Conservation (phyloP, 176 grass and related monocot genomes). For the Bromus sterilis region DNA sequence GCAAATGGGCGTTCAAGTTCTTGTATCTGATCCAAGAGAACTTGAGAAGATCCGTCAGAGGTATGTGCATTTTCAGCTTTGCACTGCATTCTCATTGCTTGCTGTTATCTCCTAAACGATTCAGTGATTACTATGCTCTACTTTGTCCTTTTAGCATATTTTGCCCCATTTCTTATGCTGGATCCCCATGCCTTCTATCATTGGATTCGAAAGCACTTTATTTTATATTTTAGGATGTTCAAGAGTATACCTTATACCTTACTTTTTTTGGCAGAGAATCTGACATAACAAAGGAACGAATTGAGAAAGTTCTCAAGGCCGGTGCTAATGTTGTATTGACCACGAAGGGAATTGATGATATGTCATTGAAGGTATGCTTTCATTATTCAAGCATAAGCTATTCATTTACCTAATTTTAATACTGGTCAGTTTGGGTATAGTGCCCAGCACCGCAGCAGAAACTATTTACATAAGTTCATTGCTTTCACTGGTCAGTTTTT, state of each 20-base stretch:
- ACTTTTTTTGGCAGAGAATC: constrained; percentile 46
- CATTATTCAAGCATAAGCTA: background rate
- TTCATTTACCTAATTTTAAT: background rate
- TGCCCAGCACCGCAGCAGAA: background rate
- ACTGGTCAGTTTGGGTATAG: background rate
- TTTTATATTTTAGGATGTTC: background rate
- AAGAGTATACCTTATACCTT: background rate
- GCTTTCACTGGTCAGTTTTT: background rate
- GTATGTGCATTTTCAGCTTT: constrained; percentile 20
- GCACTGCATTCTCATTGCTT: background rate
- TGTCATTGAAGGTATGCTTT: constrained; percentile 72
- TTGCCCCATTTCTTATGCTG: background rate
- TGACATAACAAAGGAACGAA: constrained; percentile 86
- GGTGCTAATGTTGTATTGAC: constrained; percentile 90
- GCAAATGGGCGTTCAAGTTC: constrained; percentile 90
- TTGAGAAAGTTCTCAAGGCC: constrained; percentile 77
- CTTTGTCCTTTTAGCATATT: background rate
- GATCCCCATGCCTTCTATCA: background rate
- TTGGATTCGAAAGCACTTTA: background rate
- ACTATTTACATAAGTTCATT: background rate
- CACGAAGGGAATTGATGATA: constrained; percentile 96
- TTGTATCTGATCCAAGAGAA: constrained; percentile 86
- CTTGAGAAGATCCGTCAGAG: constrained; percentile 88
- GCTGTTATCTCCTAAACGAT: background rate
- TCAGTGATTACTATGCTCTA: background rate